Percentiles rank a stretch among this genome's conserved stretches.
These are phyloP conservation scores for Mikania micrantha DNA, from an alignment of 129 eudicot species.

Conservation along the genomic window DNA sequence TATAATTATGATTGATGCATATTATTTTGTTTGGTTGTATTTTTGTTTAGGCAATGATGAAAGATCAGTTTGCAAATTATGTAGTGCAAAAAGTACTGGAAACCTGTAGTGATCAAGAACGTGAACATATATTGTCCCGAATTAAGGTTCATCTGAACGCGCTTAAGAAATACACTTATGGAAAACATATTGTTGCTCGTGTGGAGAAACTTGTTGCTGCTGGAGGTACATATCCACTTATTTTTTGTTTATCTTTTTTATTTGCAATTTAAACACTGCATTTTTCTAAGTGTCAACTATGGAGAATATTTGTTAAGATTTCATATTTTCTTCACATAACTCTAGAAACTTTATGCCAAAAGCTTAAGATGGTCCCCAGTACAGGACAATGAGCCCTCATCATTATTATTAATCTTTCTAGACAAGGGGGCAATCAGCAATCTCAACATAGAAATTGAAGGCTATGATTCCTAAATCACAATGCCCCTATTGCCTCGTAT, in stretches of 20 bases:
- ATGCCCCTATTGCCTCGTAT: neutral
- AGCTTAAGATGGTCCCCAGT: neutral
- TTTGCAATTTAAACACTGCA: neutral
- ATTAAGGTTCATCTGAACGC: conserved; percentile 95
- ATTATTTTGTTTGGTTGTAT: neutral
- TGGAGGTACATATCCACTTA: conserved; percentile 47
- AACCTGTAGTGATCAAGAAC: conserved; percentile 90
- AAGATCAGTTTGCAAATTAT: conserved; percentile 93
- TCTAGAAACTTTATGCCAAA: neutral
- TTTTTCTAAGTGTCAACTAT: neutral
- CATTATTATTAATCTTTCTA: neutral
- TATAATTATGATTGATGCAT: neutral
- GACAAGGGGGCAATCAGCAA: neutral
- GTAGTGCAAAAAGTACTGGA: conserved; percentile 97
- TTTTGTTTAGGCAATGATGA: conserved; percentile 82
- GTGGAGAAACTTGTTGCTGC: conserved; percentile 98
- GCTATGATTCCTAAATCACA: neutral
- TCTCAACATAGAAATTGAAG: neutral
- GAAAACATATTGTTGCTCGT: conserved; percentile 97
- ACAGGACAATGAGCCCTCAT: neutral
- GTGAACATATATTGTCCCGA: conserved; percentile 77
- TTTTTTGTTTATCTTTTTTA: no score
- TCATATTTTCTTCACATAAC: neutral
- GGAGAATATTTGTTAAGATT: neutral
- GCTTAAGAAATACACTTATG: conserved; percentile 91